Evolutionary conservation across 345 rosid genomes (phyloP), one percentile per base, ranked within the genome.

Genomic region (Ceriops decandra): DNA sequence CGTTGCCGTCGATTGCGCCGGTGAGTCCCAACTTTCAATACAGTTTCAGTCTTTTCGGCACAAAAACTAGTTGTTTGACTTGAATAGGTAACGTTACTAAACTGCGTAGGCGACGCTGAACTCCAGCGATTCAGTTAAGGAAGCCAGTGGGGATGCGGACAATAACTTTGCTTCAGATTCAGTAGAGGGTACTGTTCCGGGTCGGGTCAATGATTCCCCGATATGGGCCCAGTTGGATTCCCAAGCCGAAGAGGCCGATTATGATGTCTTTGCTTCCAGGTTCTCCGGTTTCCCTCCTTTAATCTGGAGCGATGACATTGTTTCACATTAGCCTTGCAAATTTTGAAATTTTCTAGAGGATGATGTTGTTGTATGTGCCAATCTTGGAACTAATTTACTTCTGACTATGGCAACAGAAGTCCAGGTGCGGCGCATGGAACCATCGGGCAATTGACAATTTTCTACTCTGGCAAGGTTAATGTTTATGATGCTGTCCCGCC

Each of bases 391-490:
- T n/a, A 5, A 60, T 60, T 60, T 67, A 13, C 64, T 47, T 74
- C 24, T 33, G 76, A 59, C 46, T 79, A 54, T 62, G 82, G 75
- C 58, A 56, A 59, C 86, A 87, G 98, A 76, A 76, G 84, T 75
- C 81, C 79, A 1, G 79, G 73, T 74, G 87, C 79, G 63, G 63
- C 79, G 57, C 83, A 72, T 76, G 80, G 78, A 46, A 20, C 49
- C 9, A 66, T 67, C 57, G 90, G 84, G 72, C 97, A 93, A 74
- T 87, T 93, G 98, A 86, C 97, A 6, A 89, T 93, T 77, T 89
- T 93, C 83, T 93, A 93, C 75, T 74, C 90, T 52, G 98, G 98
- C 19, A 89, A 91, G 85, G 90, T 93, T 74, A 89, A 88, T 67
- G 98, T 91, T 35, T 93, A 87, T 73, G 91, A 90, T 72, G 87